phyloP scores from a whole-genome alignment of 1,139 yeast genomes.

The Kodamaea ohmeri region DNA sequence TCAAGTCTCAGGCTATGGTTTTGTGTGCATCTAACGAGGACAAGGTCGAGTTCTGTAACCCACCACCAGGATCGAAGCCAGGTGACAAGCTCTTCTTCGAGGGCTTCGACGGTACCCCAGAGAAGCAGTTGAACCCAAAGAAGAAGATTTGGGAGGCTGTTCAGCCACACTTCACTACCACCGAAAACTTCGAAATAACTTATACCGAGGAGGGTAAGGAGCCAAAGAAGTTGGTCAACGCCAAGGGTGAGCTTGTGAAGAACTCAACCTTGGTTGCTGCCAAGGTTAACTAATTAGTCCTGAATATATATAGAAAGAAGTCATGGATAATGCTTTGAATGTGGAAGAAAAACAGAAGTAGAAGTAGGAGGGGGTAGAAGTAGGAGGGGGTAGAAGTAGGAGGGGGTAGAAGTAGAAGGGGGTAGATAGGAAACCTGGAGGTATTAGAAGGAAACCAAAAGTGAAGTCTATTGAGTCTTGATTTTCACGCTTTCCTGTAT shows the following conservation, averaged over 20 bases:
- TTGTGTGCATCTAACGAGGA: slow-evolving; percentile 79
- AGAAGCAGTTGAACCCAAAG: slow-evolving; percentile 93
- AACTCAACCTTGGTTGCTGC: slow-evolving; percentile 67
- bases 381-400: too few relatives aligned
- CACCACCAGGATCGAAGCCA: slow-evolving; percentile 91
- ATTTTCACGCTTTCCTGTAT: slow-evolving; percentile 1
- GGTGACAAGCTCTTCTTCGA: slow-evolving; percentile 97
- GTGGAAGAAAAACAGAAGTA: too few relatives aligned
- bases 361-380: too few relatives aligned
- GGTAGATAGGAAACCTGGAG: too few relatives aligned
- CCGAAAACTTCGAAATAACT: slow-evolving; percentile 70
- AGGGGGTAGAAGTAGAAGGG: too few relatives aligned
- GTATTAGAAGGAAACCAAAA: too few relatives aligned
- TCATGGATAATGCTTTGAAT: not conserved
- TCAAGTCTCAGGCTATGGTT: slow-evolving; percentile 93
- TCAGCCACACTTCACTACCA: slow-evolving; percentile 88
- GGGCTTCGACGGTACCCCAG: slow-evolving; percentile 84
- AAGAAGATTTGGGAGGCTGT: slow-evolving; percentile 96
- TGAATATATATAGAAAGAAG: too few relatives aligned
- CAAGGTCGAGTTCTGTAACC: slow-evolving; percentile 85
- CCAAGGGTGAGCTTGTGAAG: slow-evolving; percentile 69
- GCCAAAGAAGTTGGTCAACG: slow-evolving; percentile 74
- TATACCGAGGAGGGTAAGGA: slow-evolving; percentile 81
- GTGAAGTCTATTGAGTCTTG: too few relatives aligned
- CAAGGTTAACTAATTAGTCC: slow-evolving; percentile 55